These are phyloP conservation scores for Cystofilobasidium macerans DNA, from an alignment of 768 basidiomycete species.

Conservation along the genomic window DNA sequence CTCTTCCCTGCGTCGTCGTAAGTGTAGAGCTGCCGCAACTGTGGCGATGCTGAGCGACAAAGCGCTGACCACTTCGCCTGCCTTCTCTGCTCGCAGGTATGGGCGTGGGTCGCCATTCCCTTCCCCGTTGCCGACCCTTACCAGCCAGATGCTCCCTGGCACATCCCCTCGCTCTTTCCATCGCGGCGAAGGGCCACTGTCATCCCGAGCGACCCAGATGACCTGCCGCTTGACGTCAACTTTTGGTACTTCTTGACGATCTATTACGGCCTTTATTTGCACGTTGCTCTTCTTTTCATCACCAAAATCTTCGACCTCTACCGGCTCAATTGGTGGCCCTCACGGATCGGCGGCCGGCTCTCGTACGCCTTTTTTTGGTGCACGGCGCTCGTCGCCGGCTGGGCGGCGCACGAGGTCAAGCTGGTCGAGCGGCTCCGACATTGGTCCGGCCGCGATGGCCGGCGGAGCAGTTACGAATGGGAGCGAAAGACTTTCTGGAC, in stretches of 20 bases:
- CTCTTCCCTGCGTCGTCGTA: constrained; percentile 39
- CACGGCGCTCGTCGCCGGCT: constrained; percentile 29
- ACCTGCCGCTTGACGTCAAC: constrained; percentile 39
- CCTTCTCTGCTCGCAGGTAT: constrained; percentile 31
- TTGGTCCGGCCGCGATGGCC: constrained; percentile 31
- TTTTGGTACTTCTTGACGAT: constrained; percentile 41
- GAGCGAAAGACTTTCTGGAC: constrained; percentile 39
- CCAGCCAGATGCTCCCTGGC: constrained; percentile 8
- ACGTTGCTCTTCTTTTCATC: constrained; percentile 42
- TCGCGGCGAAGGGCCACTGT: neutral
- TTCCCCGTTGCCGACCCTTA: constrained; percentile 40
- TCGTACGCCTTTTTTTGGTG: constrained; percentile 40
- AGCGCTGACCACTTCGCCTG: neutral
- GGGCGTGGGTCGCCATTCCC: constrained; percentile 42
- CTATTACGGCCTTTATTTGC: constrained; percentile 35
- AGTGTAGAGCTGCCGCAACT: constrained; percentile 16
- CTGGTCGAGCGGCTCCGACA: constrained; percentile 32
- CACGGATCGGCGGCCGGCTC: constrained; percentile 38
- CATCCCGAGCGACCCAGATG: neutral
- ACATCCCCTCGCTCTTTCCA: constrained; percentile 1
- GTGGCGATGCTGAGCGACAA: neutral
- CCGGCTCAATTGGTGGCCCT: constrained; percentile 30
- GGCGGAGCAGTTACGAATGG: constrained; percentile 36
- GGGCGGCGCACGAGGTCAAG: constrained; percentile 34
- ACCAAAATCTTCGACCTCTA: constrained; percentile 43